Conservation (phyloP, 768 basidiomycete species). For the Neoboletus subvelutipes region DNA sequence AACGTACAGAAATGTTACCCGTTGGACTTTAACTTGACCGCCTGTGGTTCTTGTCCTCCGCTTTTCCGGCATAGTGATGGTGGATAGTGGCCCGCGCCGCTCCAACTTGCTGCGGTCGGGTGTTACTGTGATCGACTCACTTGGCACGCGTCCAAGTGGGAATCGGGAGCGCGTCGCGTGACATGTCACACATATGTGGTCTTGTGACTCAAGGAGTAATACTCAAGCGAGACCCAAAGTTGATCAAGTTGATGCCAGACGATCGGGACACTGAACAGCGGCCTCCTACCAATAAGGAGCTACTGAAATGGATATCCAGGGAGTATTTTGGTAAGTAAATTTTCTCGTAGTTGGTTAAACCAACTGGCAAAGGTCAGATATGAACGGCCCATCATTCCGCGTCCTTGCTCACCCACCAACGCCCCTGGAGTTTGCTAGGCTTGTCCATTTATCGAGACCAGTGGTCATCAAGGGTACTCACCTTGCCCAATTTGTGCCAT, state of each 20-base stretch:
- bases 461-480: constrained; percentile 67
- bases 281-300: constrained; percentile 14
- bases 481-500: not conserved
- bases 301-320: constrained; percentile 36
- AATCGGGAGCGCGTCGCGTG: constrained; percentile 26
- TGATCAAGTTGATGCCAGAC: constrained; percentile 5
- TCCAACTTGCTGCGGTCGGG: not conserved
- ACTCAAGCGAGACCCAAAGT: not conserved
- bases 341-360: not conserved
- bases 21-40: constrained; percentile 8
- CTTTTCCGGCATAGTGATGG: constrained; percentile 24
- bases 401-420: constrained; percentile 57
- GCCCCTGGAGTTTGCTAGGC: constrained; percentile 64
- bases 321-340: constrained; percentile 36
- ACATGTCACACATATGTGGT: constrained; percentile 16
- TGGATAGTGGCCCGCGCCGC: not conserved
- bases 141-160: not conserved
- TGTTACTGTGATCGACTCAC: not conserved
- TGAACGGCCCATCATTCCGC: constrained; percentile 56
- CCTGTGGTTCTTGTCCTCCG: constrained; percentile 21
- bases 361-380: constrained; percentile 37
- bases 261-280: constrained; percentile 11
- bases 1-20: constrained; percentile 14
- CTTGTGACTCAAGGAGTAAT: constrained; percentile 2
- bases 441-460: constrained; percentile 69